These are phyloP conservation scores for Naegleria fowleri DNA, from an alignment of 208 protist species.

Conservation along the genomic window DNA sequence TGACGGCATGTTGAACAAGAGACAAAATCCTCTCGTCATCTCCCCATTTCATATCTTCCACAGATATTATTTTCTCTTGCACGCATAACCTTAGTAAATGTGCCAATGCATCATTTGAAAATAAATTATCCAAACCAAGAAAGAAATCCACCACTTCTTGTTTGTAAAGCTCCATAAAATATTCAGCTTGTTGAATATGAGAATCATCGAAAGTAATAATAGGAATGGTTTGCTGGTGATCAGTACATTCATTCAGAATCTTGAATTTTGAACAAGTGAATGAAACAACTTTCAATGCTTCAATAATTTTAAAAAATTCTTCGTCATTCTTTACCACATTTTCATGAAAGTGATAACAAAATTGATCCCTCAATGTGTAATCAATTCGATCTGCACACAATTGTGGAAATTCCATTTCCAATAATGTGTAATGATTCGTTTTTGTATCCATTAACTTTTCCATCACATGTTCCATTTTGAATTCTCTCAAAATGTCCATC, in stretches of 20 bases:
- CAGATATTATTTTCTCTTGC: background rate
- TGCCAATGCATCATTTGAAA: background rate
- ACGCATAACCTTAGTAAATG: background rate
- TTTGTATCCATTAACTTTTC: background rate
- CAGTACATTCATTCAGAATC: too few species aligned
- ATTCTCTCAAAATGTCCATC: background rate
- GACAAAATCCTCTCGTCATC: background rate
- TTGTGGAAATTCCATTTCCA: background rate
- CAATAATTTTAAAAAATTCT: background rate
- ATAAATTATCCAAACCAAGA: background rate
- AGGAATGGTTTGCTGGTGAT: too few species aligned
- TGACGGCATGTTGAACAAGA: too few species aligned
- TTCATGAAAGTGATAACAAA: background rate
- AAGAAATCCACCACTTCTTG: background rate
- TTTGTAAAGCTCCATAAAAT: background rate
- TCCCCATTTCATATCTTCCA: background rate
- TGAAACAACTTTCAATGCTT: background rate
- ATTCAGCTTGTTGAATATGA: background rate
- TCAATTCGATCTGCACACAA: background rate
- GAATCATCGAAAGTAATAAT: background rate
- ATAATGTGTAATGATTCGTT: background rate
- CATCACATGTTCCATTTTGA: background rate
- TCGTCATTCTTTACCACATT: background rate
- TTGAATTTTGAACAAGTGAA: background rate
- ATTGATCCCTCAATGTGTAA: background rate